Evolutionary conservation across 139 green algal species (phyloP).

Genomic region (Closterium sp.): DNA sequence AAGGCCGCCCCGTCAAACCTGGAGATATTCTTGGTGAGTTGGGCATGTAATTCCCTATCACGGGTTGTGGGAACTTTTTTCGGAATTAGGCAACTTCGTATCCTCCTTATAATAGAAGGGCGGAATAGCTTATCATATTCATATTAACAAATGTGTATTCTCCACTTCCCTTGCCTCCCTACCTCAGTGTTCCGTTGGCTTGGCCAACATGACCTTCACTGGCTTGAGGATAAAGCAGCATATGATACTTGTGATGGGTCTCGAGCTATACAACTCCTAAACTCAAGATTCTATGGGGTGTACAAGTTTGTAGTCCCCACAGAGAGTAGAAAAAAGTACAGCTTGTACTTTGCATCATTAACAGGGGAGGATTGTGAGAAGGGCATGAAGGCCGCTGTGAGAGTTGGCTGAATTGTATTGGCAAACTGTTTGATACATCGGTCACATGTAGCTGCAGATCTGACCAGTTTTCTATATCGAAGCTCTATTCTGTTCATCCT

Average conservation of each 20-base stretch:
- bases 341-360: not conserved
- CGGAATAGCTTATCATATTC: not conserved
- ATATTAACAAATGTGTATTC: not conserved
- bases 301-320: not conserved
- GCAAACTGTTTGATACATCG: too few species aligned
- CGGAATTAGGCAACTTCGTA: not conserved
- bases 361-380: not conserved
- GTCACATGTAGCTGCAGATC: too few species aligned
- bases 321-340: not conserved
- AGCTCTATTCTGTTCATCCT: too few species aligned
- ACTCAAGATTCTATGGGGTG: not conserved
- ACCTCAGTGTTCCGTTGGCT: not conserved
- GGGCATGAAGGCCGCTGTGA: not conserved
- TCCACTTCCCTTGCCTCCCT: not conserved
- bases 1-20: not conserved
- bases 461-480: too few species aligned
- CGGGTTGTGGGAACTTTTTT: too few species aligned
- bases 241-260: not conserved
- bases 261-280: not conserved
- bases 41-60: not conserved
- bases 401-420: not conserved
- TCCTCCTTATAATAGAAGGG: not conserved
- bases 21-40: not conserved
- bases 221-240: not conserved
- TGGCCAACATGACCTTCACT: not conserved